Base-by-base conservation (phyloP, 73 alveolate species). In the Paramecium pentaurelia region DNA sequence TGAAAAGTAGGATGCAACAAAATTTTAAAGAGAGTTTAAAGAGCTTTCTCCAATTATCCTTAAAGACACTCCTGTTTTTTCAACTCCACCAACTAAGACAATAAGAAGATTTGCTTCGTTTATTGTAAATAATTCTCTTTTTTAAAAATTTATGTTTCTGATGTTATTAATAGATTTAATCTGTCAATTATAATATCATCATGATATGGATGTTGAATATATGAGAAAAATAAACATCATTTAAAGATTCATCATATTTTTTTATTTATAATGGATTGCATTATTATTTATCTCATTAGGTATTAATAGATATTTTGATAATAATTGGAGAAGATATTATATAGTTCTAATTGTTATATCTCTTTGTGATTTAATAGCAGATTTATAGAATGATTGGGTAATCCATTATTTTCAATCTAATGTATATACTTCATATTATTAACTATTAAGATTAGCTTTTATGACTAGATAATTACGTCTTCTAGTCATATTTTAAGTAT, bases 301-400 rank as follows among this genome's bases (percentile, higher is more conserved):
- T 18, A 71, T 30, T 1, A 30, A 36, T 28, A 71, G 86, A 71
- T 71, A 32, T 36, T 30, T 71, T 8, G 86, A 71, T 11, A 40
- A 71, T 71, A 30, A 25, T 71, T 71, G 86, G 86, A 71, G 86
- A 71, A 30, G 42, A 71, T 71, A 32, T 71, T 32, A 71, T 71
- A 71, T n/a, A 36, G 0, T 71, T 25, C 0, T 71, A 9, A 40
- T 34, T 0, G 12, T 71, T 9, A 71, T 71, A 30, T 71, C 86
- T 7, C 27, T 71, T 32, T 28, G 36, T 71, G 86, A 71, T 36
- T 71, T 71, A 16, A 28, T 71, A 9, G 36, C 54, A 34, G 86
- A 71, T 71, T 36, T 71, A 71, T 11, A 32, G 14, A 28, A 30
- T 71, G 86, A 28, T 71, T 71, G 86, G 86, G 32, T 32, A 28